Conservation (phyloP, 2,329 filamentous ascomycete genomes). For the Diplodia sapinea region DNA sequence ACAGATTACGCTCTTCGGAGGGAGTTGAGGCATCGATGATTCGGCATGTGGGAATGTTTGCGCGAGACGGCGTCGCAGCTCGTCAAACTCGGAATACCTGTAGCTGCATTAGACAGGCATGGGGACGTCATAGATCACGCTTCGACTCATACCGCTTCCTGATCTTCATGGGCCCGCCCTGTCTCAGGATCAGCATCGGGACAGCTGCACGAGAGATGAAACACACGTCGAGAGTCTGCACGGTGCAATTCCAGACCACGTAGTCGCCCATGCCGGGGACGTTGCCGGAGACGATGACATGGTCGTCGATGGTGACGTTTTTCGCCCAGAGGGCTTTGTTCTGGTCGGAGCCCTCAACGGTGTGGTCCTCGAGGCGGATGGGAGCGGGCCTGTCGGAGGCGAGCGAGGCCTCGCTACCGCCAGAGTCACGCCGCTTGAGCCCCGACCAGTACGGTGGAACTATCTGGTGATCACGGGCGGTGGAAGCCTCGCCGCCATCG, state of each 20-base stretch:
- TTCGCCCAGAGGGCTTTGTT: slow-evolving; percentile 66
- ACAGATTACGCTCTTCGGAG: slow-evolving; percentile 89
- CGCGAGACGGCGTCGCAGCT: slow-evolving; percentile 74
- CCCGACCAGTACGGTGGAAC: slow-evolving; percentile 57
- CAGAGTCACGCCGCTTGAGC: slow-evolving; percentile 46
- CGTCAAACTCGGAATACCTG: slow-evolving; percentile 92
- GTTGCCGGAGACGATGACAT: slow-evolving; percentile 65
- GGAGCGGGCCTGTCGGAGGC: slow-evolving; percentile 44
- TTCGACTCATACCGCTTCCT: slow-evolving; percentile 59
- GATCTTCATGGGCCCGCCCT: slow-evolving; percentile 64
- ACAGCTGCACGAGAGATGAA: slow-evolving; percentile 27
- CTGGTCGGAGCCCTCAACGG: slow-evolving; percentile 62
- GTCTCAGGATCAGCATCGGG: slow-evolving; percentile 31
- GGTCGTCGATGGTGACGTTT: slow-evolving; percentile 66
- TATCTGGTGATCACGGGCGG: slow-evolving; percentile 38
- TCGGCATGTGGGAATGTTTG: slow-evolving; percentile 83
- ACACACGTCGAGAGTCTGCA: slow-evolving; percentile 82
- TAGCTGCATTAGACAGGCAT: slow-evolving; percentile 12
- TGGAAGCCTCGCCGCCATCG: slow-evolving; percentile 16
- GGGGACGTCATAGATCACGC: background rate
- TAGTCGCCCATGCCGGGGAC: slow-evolving; percentile 76
- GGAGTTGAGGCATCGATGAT: slow-evolving; percentile 84
- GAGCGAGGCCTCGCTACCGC: slow-evolving; percentile 43
- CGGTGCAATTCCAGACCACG: slow-evolving; percentile 89
- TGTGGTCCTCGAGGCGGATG: slow-evolving; percentile 70